These are phyloP conservation scores for Pseudohyphozyma bogoriensis DNA, from an alignment of 768 basidiomycete species.

Conservation along the genomic window DNA sequence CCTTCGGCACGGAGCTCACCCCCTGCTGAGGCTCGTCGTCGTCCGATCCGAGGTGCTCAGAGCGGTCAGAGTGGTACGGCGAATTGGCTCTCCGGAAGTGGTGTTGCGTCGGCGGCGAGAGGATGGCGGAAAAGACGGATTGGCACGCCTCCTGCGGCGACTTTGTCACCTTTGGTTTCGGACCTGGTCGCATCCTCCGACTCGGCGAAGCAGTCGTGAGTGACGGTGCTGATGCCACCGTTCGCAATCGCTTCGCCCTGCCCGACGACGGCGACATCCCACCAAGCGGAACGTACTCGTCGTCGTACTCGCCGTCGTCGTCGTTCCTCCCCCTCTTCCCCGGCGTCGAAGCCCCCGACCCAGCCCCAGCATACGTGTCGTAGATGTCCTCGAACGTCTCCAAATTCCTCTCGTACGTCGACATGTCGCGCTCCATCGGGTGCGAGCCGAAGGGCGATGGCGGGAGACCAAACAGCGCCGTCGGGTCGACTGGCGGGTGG, in stretches of 20 bases:
- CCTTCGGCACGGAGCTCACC: conserved; percentile 20
- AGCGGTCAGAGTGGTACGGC: conserved; percentile 17
- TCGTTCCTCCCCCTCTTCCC: background rate
- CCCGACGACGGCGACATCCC: conserved; percentile 18
- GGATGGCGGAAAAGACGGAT: conserved; percentile 25
- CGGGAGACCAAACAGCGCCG: too few relatives aligned
- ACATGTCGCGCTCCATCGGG: too few relatives aligned
- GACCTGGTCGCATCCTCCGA: conserved; percentile 37
- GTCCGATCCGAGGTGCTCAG: conserved; percentile 5
- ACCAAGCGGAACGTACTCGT: background rate
- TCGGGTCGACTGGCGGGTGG: background rate
- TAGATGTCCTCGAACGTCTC: conserved; percentile 19
- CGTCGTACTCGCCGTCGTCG: conserved; percentile 7
- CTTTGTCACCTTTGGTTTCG: conserved; percentile 36
- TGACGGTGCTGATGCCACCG: conserved; percentile 26
- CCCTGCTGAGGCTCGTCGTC: conserved; percentile 10
- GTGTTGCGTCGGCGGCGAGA: conserved; percentile 17
- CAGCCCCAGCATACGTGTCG: background rate
- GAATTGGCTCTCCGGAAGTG: conserved; percentile 13
- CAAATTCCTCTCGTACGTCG: conserved; percentile 23
- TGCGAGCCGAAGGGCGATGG: too few relatives aligned
- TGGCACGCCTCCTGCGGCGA: conserved; percentile 33
- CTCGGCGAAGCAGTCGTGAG: conserved; percentile 1
- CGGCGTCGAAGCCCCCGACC: background rate
- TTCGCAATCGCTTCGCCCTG: conserved; percentile 28